Evolutionary conservation across 1,284 basidiomycete genomes (phyloP).

Genomic region (Pseudomicrostroma phylloplanum): DNA sequence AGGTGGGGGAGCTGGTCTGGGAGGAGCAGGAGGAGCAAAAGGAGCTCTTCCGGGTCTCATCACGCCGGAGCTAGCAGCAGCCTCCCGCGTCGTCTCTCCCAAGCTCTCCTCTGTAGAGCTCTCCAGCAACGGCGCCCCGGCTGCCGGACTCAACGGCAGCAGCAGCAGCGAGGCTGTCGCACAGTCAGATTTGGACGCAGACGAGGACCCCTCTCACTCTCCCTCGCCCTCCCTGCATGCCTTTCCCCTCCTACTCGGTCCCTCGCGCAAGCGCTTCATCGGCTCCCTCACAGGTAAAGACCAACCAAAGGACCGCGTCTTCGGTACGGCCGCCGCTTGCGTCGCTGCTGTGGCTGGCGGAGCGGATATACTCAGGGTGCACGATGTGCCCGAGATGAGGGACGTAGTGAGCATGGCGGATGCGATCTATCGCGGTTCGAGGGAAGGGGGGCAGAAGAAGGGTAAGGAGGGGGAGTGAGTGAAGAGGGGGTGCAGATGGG

Average conservation of each 20-base stretch:
- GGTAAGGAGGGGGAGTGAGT: not conserved
- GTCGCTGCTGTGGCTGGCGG: conserved; percentile 66
- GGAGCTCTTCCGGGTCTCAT: not conserved
- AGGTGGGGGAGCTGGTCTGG: not conserved
- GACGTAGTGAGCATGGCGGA: conserved; percentile 60
- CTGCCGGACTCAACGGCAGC: not conserved
- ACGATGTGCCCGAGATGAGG: conserved; percentile 68
- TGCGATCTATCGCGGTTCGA: conserved; percentile 48
- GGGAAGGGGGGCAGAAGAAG: not conserved
- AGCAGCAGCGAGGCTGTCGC: not conserved
- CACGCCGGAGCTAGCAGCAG: not conserved
- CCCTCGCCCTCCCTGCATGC: conserved; percentile 27
- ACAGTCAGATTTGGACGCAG: not conserved
- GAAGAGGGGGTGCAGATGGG: not conserved
- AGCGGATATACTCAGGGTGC: conserved; percentile 71
- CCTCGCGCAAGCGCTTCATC: conserved; percentile 45
- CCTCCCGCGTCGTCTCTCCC: not conserved
- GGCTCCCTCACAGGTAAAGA: conserved; percentile 49
- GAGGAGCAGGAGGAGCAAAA: not conserved
- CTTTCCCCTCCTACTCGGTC: conserved; percentile 42
- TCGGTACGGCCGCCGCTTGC: conserved; percentile 76
- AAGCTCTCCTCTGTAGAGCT: not conserved
- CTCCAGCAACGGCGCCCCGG: not conserved
- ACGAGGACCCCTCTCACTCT: conserved; percentile 4
- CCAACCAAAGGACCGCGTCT: conserved; percentile 63